These are phyloP conservation scores for Botryotinia calthae DNA, from an alignment of 2,329 filamentous ascomycete genomes.

Conservation along the genomic window DNA sequence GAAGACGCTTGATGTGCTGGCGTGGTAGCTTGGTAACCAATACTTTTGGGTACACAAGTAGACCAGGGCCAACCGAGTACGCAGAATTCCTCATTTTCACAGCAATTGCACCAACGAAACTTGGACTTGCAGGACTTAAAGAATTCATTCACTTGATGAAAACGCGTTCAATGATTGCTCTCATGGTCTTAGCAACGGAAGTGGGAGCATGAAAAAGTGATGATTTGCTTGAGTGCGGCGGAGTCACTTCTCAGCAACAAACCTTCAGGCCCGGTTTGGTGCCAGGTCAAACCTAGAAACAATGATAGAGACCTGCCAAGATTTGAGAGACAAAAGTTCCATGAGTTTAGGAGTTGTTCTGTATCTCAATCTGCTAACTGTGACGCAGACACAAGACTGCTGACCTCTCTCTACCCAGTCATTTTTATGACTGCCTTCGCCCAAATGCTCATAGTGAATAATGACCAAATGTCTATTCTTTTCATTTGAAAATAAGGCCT, in stretches of 20 bases:
- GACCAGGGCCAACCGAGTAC: background rate
- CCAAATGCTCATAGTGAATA: background rate
- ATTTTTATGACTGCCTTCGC: background rate
- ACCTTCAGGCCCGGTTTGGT: background rate
- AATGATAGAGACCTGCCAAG: background rate
- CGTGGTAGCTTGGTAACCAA: background rate
- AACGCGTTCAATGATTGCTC: background rate
- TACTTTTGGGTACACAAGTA: background rate
- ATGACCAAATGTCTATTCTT: background rate
- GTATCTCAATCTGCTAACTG: background rate
- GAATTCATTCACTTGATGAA: background rate
- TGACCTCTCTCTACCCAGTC: background rate
- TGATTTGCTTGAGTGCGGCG: background rate
- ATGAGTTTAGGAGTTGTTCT: background rate
- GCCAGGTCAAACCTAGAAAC: background rate
- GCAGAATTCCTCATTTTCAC: background rate
- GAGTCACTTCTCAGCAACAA: background rate
- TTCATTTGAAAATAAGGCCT: background rate
- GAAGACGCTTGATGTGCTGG: background rate
- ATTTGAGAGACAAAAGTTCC: background rate
- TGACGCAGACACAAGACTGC: background rate
- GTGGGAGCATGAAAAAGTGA: background rate
- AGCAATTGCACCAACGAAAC: background rate
- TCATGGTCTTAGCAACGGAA: background rate
- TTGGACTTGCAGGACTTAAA: background rate